Conservation (phyloP, 2,329 filamentous ascomycete genomes). For the Trichoderma citrinoviride region DNA sequence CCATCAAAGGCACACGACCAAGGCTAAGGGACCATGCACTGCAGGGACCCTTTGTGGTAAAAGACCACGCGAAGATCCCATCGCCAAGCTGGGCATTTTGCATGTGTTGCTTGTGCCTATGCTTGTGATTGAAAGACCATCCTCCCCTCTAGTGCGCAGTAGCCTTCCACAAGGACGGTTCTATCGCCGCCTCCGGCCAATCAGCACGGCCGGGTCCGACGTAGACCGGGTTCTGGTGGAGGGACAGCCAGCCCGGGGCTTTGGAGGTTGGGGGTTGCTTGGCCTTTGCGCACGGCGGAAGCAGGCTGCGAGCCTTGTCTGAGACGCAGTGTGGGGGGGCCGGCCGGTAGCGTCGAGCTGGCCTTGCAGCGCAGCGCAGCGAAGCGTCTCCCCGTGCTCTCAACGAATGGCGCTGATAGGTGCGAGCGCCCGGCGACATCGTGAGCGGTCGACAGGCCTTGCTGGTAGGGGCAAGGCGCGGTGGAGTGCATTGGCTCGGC, state of each 20-base stretch:
- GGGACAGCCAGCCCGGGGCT: background rate
- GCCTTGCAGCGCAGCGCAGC: too few species aligned
- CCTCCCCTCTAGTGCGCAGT: background rate
- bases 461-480: constrained; percentile 12
- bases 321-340: constrained; percentile 17
- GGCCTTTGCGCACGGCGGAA: background rate
- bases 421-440: background rate
- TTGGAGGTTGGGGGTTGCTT: background rate
- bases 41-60: constrained; percentile 19
- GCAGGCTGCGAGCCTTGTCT: background rate
- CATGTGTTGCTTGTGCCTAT: constrained; percentile 13
- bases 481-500: constrained; percentile 11
- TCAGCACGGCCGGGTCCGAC: background rate
- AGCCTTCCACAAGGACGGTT: background rate
- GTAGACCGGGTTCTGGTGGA: constrained; percentile 8
- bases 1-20: constrained; percentile 20
- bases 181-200: background rate
- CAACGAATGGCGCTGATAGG: constrained; percentile 20
- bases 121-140: constrained; percentile 14
- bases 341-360: constrained; percentile 11
- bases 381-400: constrained; percentile 19
- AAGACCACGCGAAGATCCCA: constrained; percentile 21
- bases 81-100: constrained; percentile 11
- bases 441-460: background rate
- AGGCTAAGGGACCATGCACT: constrained; percentile 15